Evolutionary conservation across 139 green algal species (phyloP), one percentile per base, ranked within the genome.

Genomic region (Dunaliella primolecta): DNA sequence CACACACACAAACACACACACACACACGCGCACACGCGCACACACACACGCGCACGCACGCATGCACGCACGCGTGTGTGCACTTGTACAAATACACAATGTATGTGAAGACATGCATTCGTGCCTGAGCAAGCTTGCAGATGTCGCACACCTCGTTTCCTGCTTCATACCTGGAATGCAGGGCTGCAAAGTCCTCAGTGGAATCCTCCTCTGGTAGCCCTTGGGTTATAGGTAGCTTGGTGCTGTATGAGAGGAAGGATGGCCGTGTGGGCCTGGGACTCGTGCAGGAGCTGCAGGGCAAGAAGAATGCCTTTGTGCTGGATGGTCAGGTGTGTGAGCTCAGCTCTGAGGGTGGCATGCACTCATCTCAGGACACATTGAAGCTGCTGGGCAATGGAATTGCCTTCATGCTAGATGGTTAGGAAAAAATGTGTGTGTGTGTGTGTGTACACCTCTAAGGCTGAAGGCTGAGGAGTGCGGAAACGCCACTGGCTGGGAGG

Each of bases 1-100:
- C n/a, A n/a, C n/a, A n/a, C n/a, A n/a, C n/a, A n/a, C n/a, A n/a
- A n/a, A n/a, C n/a, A n/a, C n/a, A n/a, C n/a, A n/a, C n/a, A n/a
- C n/a, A n/a, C 46, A 84, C 32, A 82, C 7, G 33, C 3, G 77
- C 32, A 55, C 32, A 82, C 32, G 21, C 32, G 34, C 3, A 82
- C 32, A 82, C 32, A 82, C 77, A 82, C 77, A 82, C 77, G 21
- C 77, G 21, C 33, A 82, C 77, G 46, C 77, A 82, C 77, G 46
- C 77, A 82, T 25, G 21, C 77, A 82, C 77, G 46, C 77, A 82
- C 77, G 21, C 77, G 46, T 3, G 21, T 25, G 46, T 20, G 20
- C 72, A 78, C 72, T n/a, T n/a, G n/a, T n/a, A n/a, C n/a, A n/a
- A n/a, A n/a, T n/a, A n/a, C n/a, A n/a, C n/a, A n/a, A n/a, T n/a